Evolutionary conservation across 2,329 filamentous ascomycete species (phyloP).

Genomic region (Verticillium nonalfalfae): DNA sequence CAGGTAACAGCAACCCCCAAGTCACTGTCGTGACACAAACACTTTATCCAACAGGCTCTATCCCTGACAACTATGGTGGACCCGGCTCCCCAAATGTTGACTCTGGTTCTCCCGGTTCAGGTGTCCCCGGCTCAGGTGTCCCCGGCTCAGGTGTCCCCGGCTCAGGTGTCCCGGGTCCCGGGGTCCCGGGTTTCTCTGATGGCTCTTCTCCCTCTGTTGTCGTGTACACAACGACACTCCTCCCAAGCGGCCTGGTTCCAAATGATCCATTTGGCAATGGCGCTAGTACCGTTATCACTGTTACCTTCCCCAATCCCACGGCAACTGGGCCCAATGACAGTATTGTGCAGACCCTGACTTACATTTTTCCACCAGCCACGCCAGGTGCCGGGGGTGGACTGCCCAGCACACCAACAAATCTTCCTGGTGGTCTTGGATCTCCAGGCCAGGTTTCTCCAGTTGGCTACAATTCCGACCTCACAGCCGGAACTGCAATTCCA

Average conservation of each 20-base stretch:
- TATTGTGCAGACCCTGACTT: background rate
- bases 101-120: background rate
- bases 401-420: background rate
- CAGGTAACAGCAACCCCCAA: background rate
- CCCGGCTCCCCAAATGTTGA: background rate
- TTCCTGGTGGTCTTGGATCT: background rate
- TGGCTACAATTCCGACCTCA: background rate
- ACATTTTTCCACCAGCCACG: background rate
- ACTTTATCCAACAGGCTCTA: background rate
- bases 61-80: background rate
- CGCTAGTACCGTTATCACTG: background rate
- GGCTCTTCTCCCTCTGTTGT: background rate
- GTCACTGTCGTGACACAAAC: constrained; percentile 2
- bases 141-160: background rate
- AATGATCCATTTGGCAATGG: background rate
- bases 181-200: background rate
- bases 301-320: background rate
- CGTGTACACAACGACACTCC: background rate
- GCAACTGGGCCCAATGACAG: background rate
- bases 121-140: background rate
- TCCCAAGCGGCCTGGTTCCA: constrained; percentile 1
- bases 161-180: background rate
- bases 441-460: background rate
- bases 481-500: background rate
- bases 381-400: background rate